Evolutionary conservation across 768 basidiomycete genomes (phyloP).

Genomic region (Pulveroboletus sp.): DNA sequence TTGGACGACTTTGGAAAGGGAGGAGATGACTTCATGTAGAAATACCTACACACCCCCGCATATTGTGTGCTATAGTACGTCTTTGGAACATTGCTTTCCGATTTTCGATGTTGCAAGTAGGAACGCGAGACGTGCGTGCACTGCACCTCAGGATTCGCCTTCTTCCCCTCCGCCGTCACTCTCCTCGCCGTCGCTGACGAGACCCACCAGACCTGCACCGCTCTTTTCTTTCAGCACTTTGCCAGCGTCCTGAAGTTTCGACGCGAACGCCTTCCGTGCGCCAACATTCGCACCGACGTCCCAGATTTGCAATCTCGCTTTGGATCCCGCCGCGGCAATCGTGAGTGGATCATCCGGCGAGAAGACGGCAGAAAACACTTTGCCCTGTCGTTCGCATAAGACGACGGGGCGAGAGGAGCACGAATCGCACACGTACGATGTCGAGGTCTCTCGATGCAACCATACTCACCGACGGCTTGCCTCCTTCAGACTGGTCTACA

Average conservation of each 20-base stretch:
- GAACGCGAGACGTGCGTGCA: neutral
- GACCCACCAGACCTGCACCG: constrained; percentile 63
- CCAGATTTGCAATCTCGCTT: constrained; percentile 94
- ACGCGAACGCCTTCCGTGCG: constrained; percentile 76
- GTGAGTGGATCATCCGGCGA: constrained; percentile 95
- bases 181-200: constrained; percentile 67
- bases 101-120: neutral
- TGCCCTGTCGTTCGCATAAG: constrained; percentile 56
- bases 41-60: constrained; percentile 15
- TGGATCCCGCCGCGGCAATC: constrained; percentile 89
- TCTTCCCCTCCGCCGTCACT: constrained; percentile 47
- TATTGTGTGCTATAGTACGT: constrained; percentile 13
- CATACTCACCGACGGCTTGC: constrained; percentile 73
- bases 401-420: neutral
- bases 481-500: constrained; percentile 57
- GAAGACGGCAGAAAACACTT: constrained; percentile 88
- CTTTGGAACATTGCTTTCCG: neutral
- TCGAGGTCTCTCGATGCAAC: constrained; percentile 87
- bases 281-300: constrained; percentile 83
- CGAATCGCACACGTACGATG: constrained; percentile 56
- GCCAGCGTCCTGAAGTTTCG: constrained; percentile 72
- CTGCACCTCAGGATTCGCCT: constrained; percentile 13
- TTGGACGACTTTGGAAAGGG: constrained; percentile 81
- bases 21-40: constrained; percentile 88
- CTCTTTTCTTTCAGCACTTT: constrained; percentile 60